Evolutionary conservation across 768 basidiomycete genomes (phyloP), one percentile per base, ranked within the genome.

Genomic region (Pisolithus sp.): DNA sequence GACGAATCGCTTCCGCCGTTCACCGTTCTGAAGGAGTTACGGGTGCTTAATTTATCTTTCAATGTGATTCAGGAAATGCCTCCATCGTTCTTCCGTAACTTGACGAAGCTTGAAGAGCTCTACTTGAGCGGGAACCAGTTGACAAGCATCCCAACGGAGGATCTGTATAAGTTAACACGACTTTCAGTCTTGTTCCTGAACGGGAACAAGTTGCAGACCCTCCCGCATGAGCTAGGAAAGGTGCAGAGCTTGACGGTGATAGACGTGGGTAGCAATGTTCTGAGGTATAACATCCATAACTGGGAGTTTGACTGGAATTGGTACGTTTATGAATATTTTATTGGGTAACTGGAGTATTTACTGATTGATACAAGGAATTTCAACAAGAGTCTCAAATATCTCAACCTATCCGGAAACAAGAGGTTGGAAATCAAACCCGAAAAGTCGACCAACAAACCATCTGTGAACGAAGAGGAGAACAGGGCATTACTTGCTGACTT

Each of bases 241-340:
- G 79, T 96, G 53, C 78, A 79, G 63, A 83, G 78, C 44, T 71
- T 99, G 61, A 79, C 76, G 49, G 81, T 88, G 30, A 75, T 99
- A 58, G 96, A 99, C 63, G 94, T 89, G 5, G 94, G 96, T 7
- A 93, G 86, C 66, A 99, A 99, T 66, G 68, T 82, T 49, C 74
- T 99, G 68, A 91, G 89, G 77, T 98, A 98, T 70, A 99, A 98
- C 65, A 93, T 96, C 59, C 89, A 91, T 59, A 99, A 99, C 62
- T 93, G 86, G 86, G 91, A 95, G 66, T 98, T 93, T 67, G 96
- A 99, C 70, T 98, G 94, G 94, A 98, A 99, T 66, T 97, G 96
- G 95, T 95, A 57, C 46, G 81, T 36, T 17, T 23, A 47, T 36
- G 4, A 6, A 26, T 31, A 20, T n/a, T 13, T 4, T 23, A 8